phyloP scores from a whole-genome alignment of 352 stramenopile species.

The Plasmopara viticola region DNA sequence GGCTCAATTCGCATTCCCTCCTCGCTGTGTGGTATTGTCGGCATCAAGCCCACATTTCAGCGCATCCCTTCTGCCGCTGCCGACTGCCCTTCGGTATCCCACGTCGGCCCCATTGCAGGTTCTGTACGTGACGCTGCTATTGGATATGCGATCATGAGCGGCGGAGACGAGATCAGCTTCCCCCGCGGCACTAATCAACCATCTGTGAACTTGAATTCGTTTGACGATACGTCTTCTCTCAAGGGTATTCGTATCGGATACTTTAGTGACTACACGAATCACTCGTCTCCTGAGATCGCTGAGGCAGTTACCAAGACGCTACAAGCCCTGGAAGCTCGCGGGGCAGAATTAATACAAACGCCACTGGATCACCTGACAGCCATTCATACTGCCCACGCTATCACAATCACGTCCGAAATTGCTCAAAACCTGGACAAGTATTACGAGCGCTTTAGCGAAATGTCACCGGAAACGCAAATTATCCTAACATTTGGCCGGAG shows the following conservation, averaged over 20 bases:
- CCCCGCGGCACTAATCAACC: constrained; percentile 46
- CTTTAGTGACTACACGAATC: constrained; percentile 68
- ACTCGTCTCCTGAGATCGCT: constrained; percentile 57
- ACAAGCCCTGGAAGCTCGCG: constrained; percentile 38
- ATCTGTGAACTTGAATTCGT: constrained; percentile 39
- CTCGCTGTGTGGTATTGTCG: constrained; percentile 81
- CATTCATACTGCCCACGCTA: constrained; percentile 73
- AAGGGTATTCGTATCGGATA: constrained; percentile 70
- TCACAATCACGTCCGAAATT: constrained; percentile 83
- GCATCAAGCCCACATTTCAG: constrained; percentile 84
- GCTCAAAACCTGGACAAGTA: constrained; percentile 63
- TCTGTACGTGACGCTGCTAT: constrained; percentile 76
- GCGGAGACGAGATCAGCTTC: constrained; percentile 34
- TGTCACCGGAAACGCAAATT: constrained; percentile 73
- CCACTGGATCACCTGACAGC: constrained; percentile 66
- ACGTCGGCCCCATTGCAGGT: constrained; percentile 76
- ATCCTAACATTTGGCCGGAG: constrained; percentile 61
- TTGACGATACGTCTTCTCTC: constrained; percentile 53
- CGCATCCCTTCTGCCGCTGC: constrained; percentile 53
- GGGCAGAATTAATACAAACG: constrained; percentile 71
- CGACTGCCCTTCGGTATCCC: constrained; percentile 55
- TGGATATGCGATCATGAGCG: constrained; percentile 80
- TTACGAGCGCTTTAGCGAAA: constrained; percentile 40
- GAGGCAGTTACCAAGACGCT: constrained; percentile 40
- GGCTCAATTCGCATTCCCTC: constrained; percentile 90